These are phyloP conservation scores for Ustilago loliicola DNA, from an alignment of 1,284 basidiomycete species.

Conservation along the genomic window DNA sequence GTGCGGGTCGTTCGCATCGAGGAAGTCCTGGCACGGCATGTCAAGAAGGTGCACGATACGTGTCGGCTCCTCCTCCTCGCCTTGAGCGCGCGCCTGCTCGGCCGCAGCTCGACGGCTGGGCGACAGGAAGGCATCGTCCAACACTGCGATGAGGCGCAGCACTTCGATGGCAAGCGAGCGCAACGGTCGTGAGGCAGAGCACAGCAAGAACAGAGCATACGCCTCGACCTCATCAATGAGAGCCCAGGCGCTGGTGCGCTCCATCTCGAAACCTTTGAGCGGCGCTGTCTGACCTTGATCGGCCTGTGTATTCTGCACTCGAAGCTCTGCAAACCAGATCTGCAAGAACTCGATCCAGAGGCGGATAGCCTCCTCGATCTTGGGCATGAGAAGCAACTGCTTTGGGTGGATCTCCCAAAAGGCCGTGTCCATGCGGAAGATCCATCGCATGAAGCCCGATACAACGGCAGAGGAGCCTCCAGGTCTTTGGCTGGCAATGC, in stretches of 20 bases:
- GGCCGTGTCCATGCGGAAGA: slow-evolving; percentile 81
- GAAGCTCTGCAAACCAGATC: slow-evolving; percentile 75
- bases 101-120: slow-evolving; percentile 45
- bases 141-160: slow-evolving; percentile 58
- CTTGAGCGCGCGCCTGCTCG: slow-evolving; percentile 64
- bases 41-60: slow-evolving; percentile 63
- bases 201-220: slow-evolving; percentile 80
- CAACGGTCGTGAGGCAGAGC: slow-evolving; percentile 78
- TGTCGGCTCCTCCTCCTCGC: slow-evolving; percentile 58
- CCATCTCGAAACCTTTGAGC: slow-evolving; percentile 54
- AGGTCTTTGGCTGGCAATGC: slow-evolving; percentile 78
- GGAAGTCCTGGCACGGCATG: slow-evolving; percentile 52
- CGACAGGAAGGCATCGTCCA: slow-evolving; percentile 64
- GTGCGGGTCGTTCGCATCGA: slow-evolving; percentile 49
- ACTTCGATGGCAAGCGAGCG: slow-evolving; percentile 70
- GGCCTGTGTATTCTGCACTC: slow-evolving; percentile 61
- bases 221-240: slow-evolving; percentile 76
- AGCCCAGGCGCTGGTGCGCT: slow-evolving; percentile 64
- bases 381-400: slow-evolving; percentile 78
- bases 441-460: slow-evolving; percentile 79
- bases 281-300: slow-evolving; percentile 35
- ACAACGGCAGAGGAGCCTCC: slow-evolving; percentile 75
- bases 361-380: slow-evolving; percentile 75
- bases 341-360: slow-evolving; percentile 84
- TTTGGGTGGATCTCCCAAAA: slow-evolving; percentile 78